These are phyloP conservation scores for Dicorynia guianensis DNA, from an alignment of 306 rosid species.

Conservation along the genomic window DNA sequence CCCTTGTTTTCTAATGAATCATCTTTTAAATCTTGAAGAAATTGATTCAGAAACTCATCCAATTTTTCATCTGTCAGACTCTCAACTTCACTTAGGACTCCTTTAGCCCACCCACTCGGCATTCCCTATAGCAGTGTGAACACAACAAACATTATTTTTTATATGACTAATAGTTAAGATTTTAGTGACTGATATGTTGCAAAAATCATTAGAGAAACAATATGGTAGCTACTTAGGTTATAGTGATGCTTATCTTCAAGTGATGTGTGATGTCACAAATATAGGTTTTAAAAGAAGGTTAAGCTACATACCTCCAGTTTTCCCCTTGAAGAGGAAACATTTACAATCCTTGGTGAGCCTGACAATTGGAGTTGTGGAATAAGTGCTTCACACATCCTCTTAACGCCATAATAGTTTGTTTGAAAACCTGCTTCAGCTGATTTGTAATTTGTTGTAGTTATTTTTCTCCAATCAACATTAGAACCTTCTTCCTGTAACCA, in stretches of 20 bases:
- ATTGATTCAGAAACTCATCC: conserved; percentile 52
- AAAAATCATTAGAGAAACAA: not conserved
- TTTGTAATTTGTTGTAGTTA: conserved; percentile 25
- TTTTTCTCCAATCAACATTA: conserved; percentile 10
- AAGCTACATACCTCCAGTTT: conserved; percentile 44
- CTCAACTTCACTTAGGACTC: conserved; percentile 46
- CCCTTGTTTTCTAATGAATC: conserved; percentile 47
- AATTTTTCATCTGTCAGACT: conserved; percentile 53
- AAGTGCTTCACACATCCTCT: conserved; percentile 48
- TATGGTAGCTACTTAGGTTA: no score
- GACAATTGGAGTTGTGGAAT: conserved; percentile 59
- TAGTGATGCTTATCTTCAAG: no score
- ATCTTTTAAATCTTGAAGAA: conserved; percentile 47
- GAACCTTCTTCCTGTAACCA: conserved; percentile 6
- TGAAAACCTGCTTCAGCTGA: conserved; percentile 43
- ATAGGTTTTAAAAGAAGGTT: not conserved
- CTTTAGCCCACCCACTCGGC: conserved; percentile 53
- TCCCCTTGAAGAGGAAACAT: conserved; percentile 44
- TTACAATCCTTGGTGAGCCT: conserved; percentile 59
- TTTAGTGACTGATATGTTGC: not conserved
- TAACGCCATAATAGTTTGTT: conserved; percentile 60
- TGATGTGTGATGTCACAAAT: no score
- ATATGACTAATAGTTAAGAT: not conserved
- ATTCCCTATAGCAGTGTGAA: conserved; percentile 36
- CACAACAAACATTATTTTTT: not conserved